A percentile compares a stretch with the other conserved stretches of the same genome.
phyloP scores from a whole-genome alignment of 1,284 basidiomycete species.

The Mycena citricolor region DNA sequence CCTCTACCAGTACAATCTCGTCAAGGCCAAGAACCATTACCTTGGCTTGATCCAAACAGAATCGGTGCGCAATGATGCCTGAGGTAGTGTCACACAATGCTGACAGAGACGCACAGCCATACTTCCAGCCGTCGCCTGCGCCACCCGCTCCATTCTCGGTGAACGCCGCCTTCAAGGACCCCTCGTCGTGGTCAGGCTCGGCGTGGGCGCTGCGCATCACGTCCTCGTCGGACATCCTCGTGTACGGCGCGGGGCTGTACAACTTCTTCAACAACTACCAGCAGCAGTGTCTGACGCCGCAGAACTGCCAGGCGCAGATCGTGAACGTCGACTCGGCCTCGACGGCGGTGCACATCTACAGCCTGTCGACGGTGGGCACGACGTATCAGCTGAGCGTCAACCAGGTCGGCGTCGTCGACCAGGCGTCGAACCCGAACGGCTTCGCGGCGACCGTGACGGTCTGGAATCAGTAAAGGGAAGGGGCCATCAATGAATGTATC shows the following conservation, averaged over 20 bases:
- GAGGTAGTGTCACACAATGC: neutral
- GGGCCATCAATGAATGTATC: too few relatives aligned
- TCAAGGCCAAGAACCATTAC: conserved; percentile 65
- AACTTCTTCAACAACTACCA: conserved; percentile 66
- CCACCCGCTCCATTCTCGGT: conserved; percentile 57
- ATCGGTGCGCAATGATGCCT: conserved; percentile 42
- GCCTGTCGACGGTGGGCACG: conserved; percentile 62
- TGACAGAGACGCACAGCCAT: conserved; percentile 40
- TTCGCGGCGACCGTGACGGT: conserved; percentile 60
- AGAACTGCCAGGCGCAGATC: conserved; percentile 61
- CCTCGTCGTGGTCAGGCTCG: conserved; percentile 41
- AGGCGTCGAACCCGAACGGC: conserved; percentile 54
- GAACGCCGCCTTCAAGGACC: conserved; percentile 55
- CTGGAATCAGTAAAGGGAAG: too few relatives aligned
- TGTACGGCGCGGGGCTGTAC: conserved; percentile 72
- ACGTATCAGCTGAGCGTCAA: conserved; percentile 61
- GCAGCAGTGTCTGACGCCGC: conserved; percentile 46
- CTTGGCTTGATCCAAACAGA: conserved; percentile 75
- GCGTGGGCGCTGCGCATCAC: conserved; percentile 63
- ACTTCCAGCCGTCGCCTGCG: conserved; percentile 62
- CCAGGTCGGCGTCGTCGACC: conserved; percentile 47
- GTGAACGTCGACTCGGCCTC: conserved; percentile 57
- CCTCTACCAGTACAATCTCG: conserved; percentile 67
- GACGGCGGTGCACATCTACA: conserved; percentile 54
- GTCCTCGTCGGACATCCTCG: conserved; percentile 55